Base-by-base conservation (phyloP, 106 monocot genomes). In the Dioscorea zingiberensis region DNA sequence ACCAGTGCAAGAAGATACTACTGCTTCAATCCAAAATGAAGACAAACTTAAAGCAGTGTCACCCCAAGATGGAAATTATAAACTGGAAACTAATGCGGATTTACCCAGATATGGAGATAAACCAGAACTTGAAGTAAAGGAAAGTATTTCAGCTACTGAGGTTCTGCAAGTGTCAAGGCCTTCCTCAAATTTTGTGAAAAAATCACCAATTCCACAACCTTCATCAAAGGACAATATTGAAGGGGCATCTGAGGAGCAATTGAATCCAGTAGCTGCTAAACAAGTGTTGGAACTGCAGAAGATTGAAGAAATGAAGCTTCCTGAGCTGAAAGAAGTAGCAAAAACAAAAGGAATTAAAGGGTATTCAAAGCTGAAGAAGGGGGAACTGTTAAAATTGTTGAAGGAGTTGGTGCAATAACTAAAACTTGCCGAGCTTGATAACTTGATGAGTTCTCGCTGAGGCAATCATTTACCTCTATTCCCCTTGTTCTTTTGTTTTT, bases 261-360 rank as follows among this genome's bases (percentile, higher is more conserved):
- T 27, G 54, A 3, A 0, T 14, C 3, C 55, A 3, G 29, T 13
- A 23, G 13, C 7, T 44, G 18, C 44, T 54, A 28, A 53, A 9
- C 47, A 61, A 29, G 58, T 12, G 45, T 54, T 30, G 2, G 69
- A 77, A 45, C 10, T 48, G 57, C 68, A 68, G 64, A 69, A 74
- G 15, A 55, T 87, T 48, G 66, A 87, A 21, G 66, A 60, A 1
- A 73, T 93, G 80, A 88, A 79, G 55, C 70, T 93, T 51, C 59
- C 72, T 15, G 74, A 88, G 60, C 73, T 85, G 63, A 93, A 81
- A 82, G 82, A 75, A 49, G 57, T 93, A 54, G 93, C 93, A 53
- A 80, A 48, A 53, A 61, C 47, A 49, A 75, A 69, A 67, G 80
- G 85, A 9, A 56, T 85, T 21, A 88, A 73, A 64, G 80, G 85